Base-by-base conservation (phyloP, 2,329 filamentous ascomycete species). In the Neofusicoccum kwambonambiense region DNA sequence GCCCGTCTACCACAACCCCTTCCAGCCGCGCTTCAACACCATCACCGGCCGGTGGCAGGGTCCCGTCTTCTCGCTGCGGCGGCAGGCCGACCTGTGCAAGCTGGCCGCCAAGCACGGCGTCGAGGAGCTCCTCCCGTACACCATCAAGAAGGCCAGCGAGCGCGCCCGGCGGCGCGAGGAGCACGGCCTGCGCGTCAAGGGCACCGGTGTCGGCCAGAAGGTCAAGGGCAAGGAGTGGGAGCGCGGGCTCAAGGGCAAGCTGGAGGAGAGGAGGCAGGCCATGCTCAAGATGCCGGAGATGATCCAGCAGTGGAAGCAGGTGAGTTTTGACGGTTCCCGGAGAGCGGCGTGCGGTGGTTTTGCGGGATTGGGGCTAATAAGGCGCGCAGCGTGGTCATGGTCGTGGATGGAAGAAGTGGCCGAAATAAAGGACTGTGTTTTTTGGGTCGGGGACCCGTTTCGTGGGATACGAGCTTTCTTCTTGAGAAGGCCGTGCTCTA, bases 181-280 rank as follows among this genome's bases (percentile, higher is more conserved):
- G 82, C 85, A 89, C 69, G 94, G 93, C 57, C 76, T 97, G 77
- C 85, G 89, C 68, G 90, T 97, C 65, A 94, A 93, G 86, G 94
- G 94, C 72, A 98, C 94, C 1, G 94, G 95, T 83, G 88, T 92
- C 70, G 94, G 93, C 65, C 89, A 97, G 80, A 89, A 86, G 79
- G 94, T 97, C 77, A 99, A 98, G 89, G 95, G 95, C 78, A 94
- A 97, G 80, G 85, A 88, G 72, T 91, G 93, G 87, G 95, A 99
- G 84, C 87, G 95, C 76, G 90, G 90, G 73, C 82, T 97, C 82
- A 89, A 91, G 80, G 83, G 86, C 67, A 88, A 89, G 83, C 87
- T 98, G 85, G 92, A 97, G 77, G 88, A 91, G 81, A 89, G 93
- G 80, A 90, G 90, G 84, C 86, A 91, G 78, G 95, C 95, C 66